Conservation (phyloP, 2,329 filamentous ascomycete species). For the Fusarium oligoseptatum region DNA sequence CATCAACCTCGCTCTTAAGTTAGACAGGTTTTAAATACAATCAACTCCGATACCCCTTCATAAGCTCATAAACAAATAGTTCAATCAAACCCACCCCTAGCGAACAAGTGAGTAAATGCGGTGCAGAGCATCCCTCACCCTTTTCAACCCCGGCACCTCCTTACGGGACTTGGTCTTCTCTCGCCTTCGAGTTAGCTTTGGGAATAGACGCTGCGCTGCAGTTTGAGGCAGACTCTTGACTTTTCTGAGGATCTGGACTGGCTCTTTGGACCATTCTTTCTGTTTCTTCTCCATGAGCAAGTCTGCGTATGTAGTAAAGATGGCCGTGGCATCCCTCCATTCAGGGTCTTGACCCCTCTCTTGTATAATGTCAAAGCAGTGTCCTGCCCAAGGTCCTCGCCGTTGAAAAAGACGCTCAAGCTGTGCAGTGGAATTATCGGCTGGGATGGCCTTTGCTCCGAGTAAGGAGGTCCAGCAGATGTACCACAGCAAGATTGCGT, state of each 20-base stretch:
- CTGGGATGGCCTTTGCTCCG: background rate
- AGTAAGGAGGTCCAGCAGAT: background rate
- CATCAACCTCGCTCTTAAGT: background rate
- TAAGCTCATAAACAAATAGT: too few species aligned
- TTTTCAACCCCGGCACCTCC: background rate
- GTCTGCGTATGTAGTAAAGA: background rate
- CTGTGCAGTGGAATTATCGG: background rate
- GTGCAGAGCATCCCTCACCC: background rate
- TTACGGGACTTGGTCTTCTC: background rate
- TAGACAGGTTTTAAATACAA: background rate
- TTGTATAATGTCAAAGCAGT: background rate
- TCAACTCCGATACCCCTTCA: background rate
- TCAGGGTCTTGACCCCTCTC: background rate
- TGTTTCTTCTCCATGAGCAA: background rate
- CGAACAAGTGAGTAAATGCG: background rate
- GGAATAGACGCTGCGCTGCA: background rate
- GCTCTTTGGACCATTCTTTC: background rate
- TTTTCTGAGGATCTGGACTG: background rate
- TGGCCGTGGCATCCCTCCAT: background rate
- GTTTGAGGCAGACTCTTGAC: background rate
- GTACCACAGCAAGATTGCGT: background rate
- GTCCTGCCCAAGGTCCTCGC: background rate
- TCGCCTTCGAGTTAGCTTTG: background rate
- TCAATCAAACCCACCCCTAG: background rate
- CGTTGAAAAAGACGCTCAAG: background rate